phyloP scores from a whole-genome alignment of 768 basidiomycete genomes.

The Mycena vulgaris region DNA sequence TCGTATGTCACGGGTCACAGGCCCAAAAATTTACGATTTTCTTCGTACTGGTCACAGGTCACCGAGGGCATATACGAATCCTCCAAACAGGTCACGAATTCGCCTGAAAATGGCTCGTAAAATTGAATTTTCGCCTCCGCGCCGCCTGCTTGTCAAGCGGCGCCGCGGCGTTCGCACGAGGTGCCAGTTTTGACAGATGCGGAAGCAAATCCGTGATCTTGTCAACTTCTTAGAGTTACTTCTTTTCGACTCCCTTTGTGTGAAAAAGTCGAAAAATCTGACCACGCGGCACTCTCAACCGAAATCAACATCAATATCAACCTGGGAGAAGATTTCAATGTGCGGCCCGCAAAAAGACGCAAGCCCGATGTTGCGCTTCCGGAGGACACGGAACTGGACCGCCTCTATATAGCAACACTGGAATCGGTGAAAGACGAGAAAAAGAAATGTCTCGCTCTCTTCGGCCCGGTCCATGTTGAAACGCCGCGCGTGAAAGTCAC shows the following conservation, averaged over 20 bases:
- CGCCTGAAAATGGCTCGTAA: too few species aligned
- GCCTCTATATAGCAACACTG: slow-evolving; percentile 2
- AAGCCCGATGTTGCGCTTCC: slow-evolving; percentile 4
- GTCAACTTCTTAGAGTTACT: too few species aligned
- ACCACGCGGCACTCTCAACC: slow-evolving; percentile 4
- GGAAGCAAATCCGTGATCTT: too few species aligned
- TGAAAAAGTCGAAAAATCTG: neutral
- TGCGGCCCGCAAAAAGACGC: neutral
- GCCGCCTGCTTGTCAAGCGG: too few species aligned
- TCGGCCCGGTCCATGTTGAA: neutral
- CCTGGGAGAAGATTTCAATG: neutral
- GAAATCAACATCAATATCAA: neutral
- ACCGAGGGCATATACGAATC: too few species aligned
- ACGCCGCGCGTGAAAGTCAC: slow-evolving; percentile 8
- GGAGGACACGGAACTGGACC: slow-evolving; percentile 15
- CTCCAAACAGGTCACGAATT: too few species aligned
- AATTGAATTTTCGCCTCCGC: too few species aligned
- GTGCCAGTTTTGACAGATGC: too few species aligned
- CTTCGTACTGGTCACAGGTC: too few species aligned
- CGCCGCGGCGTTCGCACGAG: too few species aligned
- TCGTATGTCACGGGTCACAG: too few species aligned
- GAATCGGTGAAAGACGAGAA: slow-evolving; percentile 16
- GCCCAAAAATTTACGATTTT: too few species aligned
- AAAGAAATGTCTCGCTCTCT: neutral
- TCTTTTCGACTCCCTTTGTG: neutral